Conservation (phyloP, 176 grass and related monocot genomes). For the Phoenix roebelenii region DNA sequence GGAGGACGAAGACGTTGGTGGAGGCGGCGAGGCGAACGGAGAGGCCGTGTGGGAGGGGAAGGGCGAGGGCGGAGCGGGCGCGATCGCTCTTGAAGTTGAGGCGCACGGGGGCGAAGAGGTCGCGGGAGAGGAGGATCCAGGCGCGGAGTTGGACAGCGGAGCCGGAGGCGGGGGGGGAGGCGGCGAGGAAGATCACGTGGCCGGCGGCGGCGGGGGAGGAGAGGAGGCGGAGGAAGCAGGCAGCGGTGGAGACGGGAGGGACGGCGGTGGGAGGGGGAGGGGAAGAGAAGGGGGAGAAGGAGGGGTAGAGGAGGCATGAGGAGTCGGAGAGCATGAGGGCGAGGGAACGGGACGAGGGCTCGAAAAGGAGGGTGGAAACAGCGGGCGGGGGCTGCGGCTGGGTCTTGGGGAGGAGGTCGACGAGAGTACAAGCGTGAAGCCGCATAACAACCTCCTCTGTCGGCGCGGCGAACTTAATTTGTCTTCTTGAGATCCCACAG, state of each 20-base stretch:
- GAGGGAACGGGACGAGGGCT: conserved; percentile 28
- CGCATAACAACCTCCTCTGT: too few relatives aligned
- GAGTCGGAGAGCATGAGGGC: conserved; percentile 50
- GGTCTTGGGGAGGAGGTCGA: conserved; percentile 29
- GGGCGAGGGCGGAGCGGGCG: conserved; percentile 6
- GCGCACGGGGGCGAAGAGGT: conserved; percentile 30
- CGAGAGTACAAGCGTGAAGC: conserved; percentile 24
- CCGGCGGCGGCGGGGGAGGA: conserved; percentile 7
- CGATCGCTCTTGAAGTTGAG: conserved; percentile 42
- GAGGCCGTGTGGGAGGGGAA: conserved; percentile 53
- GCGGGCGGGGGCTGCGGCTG: not conserved
- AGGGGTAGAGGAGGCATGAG: conserved; percentile 36
- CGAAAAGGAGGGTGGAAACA: conserved; percentile 16
- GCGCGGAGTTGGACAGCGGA: conserved; percentile 49
- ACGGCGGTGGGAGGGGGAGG: conserved; percentile 21
- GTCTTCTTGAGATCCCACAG: too few relatives aligned
- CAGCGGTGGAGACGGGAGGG: conserved; percentile 10
- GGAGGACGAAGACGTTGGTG: conserved; percentile 56
- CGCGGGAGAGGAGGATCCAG: conserved; percentile 30
- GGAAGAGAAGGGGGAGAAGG: conserved; percentile 43
- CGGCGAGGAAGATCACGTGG: conserved; percentile 25
- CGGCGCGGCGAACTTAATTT: too few relatives aligned
- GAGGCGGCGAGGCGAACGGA: conserved; percentile 43
- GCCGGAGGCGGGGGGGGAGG: conserved; percentile 36
- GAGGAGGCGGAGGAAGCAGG: conserved; percentile 20